Evolutionary conservation across 768 basidiomycete species (phyloP).

Genomic region (Psilocybe azurescens): DNA sequence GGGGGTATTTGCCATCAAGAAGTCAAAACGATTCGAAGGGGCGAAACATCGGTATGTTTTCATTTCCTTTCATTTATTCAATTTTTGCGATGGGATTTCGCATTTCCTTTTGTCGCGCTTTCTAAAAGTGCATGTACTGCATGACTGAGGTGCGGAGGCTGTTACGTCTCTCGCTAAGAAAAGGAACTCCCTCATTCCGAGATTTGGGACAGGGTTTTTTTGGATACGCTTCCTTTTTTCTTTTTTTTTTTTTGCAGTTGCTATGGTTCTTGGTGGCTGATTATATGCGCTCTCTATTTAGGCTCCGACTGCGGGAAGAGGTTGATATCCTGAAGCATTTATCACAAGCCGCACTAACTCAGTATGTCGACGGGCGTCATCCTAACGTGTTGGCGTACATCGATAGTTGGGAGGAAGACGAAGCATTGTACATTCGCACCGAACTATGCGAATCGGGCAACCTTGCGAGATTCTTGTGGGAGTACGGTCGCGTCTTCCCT

Average conservation of each 20-base stretch:
- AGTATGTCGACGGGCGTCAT: conserved; percentile 49
- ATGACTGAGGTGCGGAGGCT: conserved; percentile 9
- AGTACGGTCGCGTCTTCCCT: conserved; percentile 86
- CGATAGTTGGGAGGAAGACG: conserved; percentile 96
- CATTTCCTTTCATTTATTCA: conserved; percentile 21
- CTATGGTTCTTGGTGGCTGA: conserved; percentile 31
- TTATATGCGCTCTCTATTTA: conserved; percentile 35
- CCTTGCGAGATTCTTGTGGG: conserved; percentile 88
- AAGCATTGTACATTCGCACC: conserved; percentile 89
- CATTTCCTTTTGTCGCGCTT: conserved; percentile 7
- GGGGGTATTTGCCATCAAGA: conserved; percentile 86
- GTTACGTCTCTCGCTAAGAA: background rate
- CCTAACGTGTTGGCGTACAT: conserved; percentile 88
- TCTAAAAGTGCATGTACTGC: conserved; percentile 5
- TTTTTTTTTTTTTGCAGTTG: conserved; percentile 30
- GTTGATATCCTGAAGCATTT: conserved; percentile 90
- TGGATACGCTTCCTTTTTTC: conserved; percentile 11
- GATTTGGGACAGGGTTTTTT: conserved; percentile 14
- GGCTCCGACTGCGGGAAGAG: conserved; percentile 90
- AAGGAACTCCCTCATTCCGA: conserved; percentile 12
- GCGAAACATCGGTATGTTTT: conserved; percentile 81
- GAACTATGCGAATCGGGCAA: conserved; percentile 95
- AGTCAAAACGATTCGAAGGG: conserved; percentile 92
- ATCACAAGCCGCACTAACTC: conserved; percentile 43
- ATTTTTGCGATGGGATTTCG: conserved; percentile 9